A percentile compares a stretch with the other conserved stretches of the same genome.
These are phyloP conservation scores for Monilinia laxa DNA, from an alignment of 2,329 filamentous ascomycete species.

Conservation along the genomic window DNA sequence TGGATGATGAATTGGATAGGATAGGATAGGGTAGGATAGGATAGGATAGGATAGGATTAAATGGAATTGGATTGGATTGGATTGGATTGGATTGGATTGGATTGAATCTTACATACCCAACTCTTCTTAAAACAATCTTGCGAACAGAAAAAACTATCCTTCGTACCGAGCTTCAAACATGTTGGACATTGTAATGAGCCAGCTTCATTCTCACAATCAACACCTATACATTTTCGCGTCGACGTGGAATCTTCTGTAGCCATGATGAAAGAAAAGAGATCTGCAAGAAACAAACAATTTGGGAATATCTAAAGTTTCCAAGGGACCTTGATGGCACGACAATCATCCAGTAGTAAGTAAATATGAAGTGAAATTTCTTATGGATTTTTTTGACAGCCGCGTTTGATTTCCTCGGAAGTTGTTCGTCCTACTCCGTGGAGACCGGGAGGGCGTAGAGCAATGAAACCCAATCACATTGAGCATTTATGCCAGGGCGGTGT, in stretches of 20 bases:
- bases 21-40: neutral
- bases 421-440: no score
- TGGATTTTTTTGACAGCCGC: slow-evolving; percentile 12
- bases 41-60: neutral
- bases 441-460: slow-evolving; percentile 6
- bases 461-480: neutral
- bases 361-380: neutral
- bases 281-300: neutral
- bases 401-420: neutral
- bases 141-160: slow-evolving; percentile 94
- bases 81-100: no score
- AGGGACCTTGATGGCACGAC: neutral
- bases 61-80: neutral
- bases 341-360: neutral
- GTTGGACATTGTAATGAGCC: slow-evolving; percentile 89
- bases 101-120: slow-evolving; percentile 66
- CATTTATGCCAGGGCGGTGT: slow-evolving; percentile 13
- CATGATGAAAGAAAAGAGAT: slow-evolving; percentile 26
- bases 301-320: neutral
- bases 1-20: neutral
- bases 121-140: slow-evolving; percentile 99
- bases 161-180: slow-evolving; percentile 82
- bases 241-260: slow-evolving; percentile 47
- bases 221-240: slow-evolving; percentile 73
- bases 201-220: slow-evolving; percentile 84